A percentile compares a stretch with the other conserved stretches of the same genome.
Conservation (phyloP, 148 eudicot species). For the Beta vulgaris region DNA sequence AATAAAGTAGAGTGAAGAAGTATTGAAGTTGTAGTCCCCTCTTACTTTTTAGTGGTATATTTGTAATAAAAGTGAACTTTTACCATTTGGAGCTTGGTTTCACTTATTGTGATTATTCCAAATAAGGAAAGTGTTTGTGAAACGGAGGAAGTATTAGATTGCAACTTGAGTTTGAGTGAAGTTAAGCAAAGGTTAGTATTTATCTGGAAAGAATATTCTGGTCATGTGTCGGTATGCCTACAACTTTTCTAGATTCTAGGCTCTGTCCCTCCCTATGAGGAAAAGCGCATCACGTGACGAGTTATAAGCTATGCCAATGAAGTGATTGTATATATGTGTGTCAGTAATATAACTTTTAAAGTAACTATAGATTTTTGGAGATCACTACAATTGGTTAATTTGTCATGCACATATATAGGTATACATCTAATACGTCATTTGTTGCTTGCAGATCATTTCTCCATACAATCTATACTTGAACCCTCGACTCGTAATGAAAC, state of each 20-base stretch:
- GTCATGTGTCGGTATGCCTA: neutral
- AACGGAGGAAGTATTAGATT: too few relatives aligned
- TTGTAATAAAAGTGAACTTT: too few relatives aligned
- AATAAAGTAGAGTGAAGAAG: too few relatives aligned
- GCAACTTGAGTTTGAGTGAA: too few relatives aligned
- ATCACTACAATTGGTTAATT: neutral
- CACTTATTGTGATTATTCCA: too few relatives aligned
- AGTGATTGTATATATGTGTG: neutral
- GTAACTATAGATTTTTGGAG: neutral
- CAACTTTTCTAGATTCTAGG: neutral
- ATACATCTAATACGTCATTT: constrained; percentile 1
- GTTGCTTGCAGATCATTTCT: constrained; percentile 74
- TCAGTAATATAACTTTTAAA: neutral
- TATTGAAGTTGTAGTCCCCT: too few relatives aligned
- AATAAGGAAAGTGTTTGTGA: too few relatives aligned
- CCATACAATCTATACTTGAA: constrained; percentile 83
- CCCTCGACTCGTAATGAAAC: constrained; percentile 84
- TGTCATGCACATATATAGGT: neutral
- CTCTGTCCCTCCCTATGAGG: too few relatives aligned
- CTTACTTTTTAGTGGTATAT: too few relatives aligned
- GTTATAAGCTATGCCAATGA: neutral
- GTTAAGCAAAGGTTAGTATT: neutral
- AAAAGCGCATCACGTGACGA: neutral
- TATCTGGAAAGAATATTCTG: neutral
- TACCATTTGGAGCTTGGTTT: too few relatives aligned